Base-by-base conservation (phyloP, 163 green algal genomes). In the Scenedesmus sp. region DNA sequence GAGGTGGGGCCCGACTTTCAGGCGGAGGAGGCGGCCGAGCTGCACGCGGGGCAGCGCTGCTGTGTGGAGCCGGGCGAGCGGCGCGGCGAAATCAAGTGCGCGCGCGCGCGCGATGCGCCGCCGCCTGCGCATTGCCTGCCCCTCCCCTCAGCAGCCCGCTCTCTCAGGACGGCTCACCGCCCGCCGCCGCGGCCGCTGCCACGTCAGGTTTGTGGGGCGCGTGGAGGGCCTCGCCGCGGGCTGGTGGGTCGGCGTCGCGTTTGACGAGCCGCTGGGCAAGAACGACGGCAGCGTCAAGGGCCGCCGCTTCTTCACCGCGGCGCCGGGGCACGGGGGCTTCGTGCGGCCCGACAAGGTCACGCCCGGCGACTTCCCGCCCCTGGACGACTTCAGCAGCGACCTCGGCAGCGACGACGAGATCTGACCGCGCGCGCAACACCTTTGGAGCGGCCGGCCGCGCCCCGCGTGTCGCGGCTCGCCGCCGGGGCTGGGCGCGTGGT, bases 231-330 rank as follows among this genome's bases (percentile, higher is more conserved):
- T 99, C 66, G 92, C 94, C 3, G 66, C 81, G 34, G 96, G 96
- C 2, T 97, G 78, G 24, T 99, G 96, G 96, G 87, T 98, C 18
- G 96, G 96, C 24, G 89, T 99, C 36, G 56, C 93, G 66, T 98
- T 97, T 65, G 96, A 99, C 77, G 96, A 99, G 87, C 96, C 96
- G 17, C 82, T 98, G 45, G 96, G 96, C 5, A 98, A 97, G 82
- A 96, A 98, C 69, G 93, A 99, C 85, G 96, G 96, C 31, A 89
- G 42, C 31, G 72, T 89, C 4, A 91, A 92, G 71, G 85, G 83
- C 26, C 22, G 36, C 29, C 53, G 67, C 29, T 84, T 74, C 36
- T 87, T 89, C 31, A 45, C 86, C 10, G 96, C 92, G 71, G 14
- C 64, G 2, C 58, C 69, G 0, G 83, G 83, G 3, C 95, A 97